phyloP scores from a whole-genome alignment of 768 basidiomycete species.

The Tricholoma hemisulphureum region DNA sequence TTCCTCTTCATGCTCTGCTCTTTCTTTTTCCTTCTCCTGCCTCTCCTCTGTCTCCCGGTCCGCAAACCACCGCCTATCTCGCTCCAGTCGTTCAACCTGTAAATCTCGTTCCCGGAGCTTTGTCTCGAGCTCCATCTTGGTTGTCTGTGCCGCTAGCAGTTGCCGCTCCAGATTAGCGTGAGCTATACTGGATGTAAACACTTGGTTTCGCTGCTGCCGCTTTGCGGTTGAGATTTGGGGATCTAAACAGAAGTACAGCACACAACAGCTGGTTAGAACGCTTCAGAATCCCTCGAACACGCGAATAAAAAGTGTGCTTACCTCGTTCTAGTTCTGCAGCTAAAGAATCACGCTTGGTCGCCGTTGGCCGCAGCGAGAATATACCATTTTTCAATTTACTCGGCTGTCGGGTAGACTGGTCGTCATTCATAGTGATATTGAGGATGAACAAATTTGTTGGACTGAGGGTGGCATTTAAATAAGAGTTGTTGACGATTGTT shows the following conservation, averaged over 20 bases:
- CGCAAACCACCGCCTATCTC: slow-evolving; percentile 65
- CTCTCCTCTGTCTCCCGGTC: slow-evolving; percentile 69
- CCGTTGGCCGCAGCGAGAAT: neutral
- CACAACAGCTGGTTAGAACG: slow-evolving; percentile 1
- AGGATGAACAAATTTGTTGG: neutral
- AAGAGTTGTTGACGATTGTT: slow-evolving; percentile 10
- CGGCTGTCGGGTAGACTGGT: neutral
- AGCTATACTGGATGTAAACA: slow-evolving; percentile 59
- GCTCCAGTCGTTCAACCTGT: slow-evolving; percentile 62
- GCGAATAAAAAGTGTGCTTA: neutral
- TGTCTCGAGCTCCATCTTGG: slow-evolving; percentile 63
- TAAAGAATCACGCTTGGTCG: slow-evolving; percentile 5
- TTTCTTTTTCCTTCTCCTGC: slow-evolving; percentile 63
- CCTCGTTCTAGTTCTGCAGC: slow-evolving; percentile 10
- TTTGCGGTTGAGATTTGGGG: slow-evolving; percentile 66
- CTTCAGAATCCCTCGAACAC: neutral
- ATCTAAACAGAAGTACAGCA: slow-evolving; percentile 37
- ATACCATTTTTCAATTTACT: neutral
- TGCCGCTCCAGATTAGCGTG: slow-evolving; percentile 69
- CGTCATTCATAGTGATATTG: neutral
- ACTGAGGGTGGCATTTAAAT: neutral
- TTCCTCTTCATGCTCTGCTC: slow-evolving; percentile 48
- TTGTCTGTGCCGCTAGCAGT: slow-evolving; percentile 57
- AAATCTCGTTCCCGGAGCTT: slow-evolving; percentile 66
- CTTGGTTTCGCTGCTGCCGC: slow-evolving; percentile 63